A percentile compares a stretch with the other conserved stretches of the same genome.
phyloP scores from a whole-genome alignment of 352 stramenopile genomes.

The Globisporangium spiculum region DNA sequence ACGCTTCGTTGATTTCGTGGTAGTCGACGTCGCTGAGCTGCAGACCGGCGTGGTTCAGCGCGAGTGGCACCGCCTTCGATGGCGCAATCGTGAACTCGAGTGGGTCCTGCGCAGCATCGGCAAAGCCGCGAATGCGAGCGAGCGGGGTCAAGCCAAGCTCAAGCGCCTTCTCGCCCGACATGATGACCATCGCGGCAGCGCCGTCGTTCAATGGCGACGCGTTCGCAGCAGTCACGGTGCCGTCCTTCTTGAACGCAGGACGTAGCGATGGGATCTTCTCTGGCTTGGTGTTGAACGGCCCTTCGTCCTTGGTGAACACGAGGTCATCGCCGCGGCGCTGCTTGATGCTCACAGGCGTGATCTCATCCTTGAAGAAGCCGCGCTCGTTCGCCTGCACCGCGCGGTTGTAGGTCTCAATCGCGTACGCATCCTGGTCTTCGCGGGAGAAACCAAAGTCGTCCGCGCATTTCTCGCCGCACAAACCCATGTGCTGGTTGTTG shows the following conservation, averaged over 20 bases:
- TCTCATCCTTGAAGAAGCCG: slow-evolving; percentile 89
- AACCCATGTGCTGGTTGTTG: slow-evolving; percentile 94
- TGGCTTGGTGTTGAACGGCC: slow-evolving; percentile 88
- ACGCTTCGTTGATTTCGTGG: slow-evolving; percentile 99
- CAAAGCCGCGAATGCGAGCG: slow-evolving; percentile 79
- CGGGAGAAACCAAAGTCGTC: slow-evolving; percentile 67
- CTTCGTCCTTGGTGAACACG: slow-evolving; percentile 90
- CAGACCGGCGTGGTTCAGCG: slow-evolving; percentile 90
- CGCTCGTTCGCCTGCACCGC: slow-evolving; percentile 67
- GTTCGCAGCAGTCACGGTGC: slow-evolving; percentile 97
- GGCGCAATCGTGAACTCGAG: slow-evolving; percentile 97
- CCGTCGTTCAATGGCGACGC: slow-evolving; percentile 97
- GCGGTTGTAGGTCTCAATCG: slow-evolving; percentile 91
- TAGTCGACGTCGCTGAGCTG: slow-evolving; percentile 94
- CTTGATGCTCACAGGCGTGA: slow-evolving; percentile 90
- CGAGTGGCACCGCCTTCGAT: slow-evolving; percentile 92
- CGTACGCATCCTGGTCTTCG: slow-evolving; percentile 96
- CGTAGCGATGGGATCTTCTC: slow-evolving; percentile 90
- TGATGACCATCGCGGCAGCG: slow-evolving; percentile 94
- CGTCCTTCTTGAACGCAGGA: slow-evolving; percentile 95
- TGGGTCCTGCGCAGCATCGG: slow-evolving; percentile 84
- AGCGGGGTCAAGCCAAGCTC: slow-evolving; percentile 75
- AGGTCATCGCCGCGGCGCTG: slow-evolving; percentile 50
- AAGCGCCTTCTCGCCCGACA: slow-evolving; percentile 89
- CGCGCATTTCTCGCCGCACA: slow-evolving; percentile 95